These are phyloP conservation scores for Crepidotus variabilis DNA, from an alignment of 768 basidiomycete genomes.

Conservation along the genomic window DNA sequence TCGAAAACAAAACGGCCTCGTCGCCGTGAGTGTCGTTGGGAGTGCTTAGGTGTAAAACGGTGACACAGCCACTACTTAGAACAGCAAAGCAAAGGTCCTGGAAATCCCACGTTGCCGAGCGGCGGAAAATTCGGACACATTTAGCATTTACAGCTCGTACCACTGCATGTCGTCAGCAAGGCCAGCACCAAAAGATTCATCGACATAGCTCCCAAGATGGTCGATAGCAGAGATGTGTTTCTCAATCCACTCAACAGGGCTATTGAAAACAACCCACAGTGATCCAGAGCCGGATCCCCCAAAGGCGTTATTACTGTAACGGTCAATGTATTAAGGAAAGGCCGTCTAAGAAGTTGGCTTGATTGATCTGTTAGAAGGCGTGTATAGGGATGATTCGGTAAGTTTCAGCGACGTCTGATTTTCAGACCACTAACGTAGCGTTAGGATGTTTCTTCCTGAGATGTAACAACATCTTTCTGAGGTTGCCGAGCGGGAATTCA, in stretches of 20 bases:
- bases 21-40: neutral
- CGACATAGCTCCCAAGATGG: conserved; percentile 25
- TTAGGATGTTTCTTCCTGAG: neutral
- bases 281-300: conserved; percentile 14
- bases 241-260: conserved; percentile 28
- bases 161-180: neutral
- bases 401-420: conserved; percentile 33
- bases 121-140: too few relatives aligned
- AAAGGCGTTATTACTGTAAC: conserved; percentile 23
- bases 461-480: conserved; percentile 1
- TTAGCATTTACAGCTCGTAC: too few relatives aligned
- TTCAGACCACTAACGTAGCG: conserved; percentile 20
- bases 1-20: neutral
- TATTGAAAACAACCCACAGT: conserved; percentile 27
- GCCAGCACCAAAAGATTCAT: conserved; percentile 27
- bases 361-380: conserved; percentile 39
- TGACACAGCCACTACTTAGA: conserved; percentile 1
- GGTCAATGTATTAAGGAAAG: conserved; percentile 19
- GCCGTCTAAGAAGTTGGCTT: conserved; percentile 23
- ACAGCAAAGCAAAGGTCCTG: neutral
- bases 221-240: conserved; percentile 12
- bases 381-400: conserved; percentile 34
- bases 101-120: neutral
- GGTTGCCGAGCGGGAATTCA: conserved; percentile 14
- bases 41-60: neutral